phyloP scores from a whole-genome alignment of 441 rosid genomes.

The Omphalea diandra region DNA sequence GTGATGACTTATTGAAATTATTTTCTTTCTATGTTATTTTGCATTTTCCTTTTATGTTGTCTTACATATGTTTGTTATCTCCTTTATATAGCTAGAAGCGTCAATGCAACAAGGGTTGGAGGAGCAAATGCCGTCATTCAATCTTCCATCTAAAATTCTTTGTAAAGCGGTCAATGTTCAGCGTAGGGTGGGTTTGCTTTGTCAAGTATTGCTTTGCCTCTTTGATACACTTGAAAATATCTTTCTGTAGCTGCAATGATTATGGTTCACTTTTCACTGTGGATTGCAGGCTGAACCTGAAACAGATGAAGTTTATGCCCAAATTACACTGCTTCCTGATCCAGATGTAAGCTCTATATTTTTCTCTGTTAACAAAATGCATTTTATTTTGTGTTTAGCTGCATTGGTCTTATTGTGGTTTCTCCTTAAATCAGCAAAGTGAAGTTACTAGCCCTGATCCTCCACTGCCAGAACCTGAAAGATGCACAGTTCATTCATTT shows the following conservation, averaged over 20 bases:
- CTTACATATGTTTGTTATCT: constrained; percentile 4
- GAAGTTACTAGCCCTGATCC: constrained; percentile 66
- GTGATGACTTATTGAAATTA: background rate
- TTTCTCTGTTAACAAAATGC: background rate
- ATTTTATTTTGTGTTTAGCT: constrained; percentile 1
- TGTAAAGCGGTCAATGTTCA: constrained; percentile 90
- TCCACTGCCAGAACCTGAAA: constrained; percentile 77
- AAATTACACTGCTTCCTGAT: constrained; percentile 85
- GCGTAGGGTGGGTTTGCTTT: constrained; percentile 57
- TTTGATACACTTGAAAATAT: background rate
- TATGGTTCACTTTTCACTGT: constrained; percentile 25
- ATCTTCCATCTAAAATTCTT: constrained; percentile 89
- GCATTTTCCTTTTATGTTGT: background rate
- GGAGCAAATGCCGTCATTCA: constrained; percentile 83
- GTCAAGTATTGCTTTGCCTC: background rate
- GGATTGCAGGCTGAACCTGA: constrained; percentile 83
- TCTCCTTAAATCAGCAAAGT: constrained; percentile 52
- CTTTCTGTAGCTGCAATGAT: background rate
- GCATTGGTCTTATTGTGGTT: constrained; percentile 9
- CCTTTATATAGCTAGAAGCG: constrained; percentile 73
- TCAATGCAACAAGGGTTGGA: constrained; percentile 88
- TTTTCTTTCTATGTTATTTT: background rate
- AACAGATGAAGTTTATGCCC: constrained; percentile 95
- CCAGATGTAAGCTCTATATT: constrained; percentile 48
- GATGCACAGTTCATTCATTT: constrained; percentile 75